phyloP scores from a whole-genome alignment of 2,329 filamentous ascomycete genomes.

The Nectriaceae sp. region DNA sequence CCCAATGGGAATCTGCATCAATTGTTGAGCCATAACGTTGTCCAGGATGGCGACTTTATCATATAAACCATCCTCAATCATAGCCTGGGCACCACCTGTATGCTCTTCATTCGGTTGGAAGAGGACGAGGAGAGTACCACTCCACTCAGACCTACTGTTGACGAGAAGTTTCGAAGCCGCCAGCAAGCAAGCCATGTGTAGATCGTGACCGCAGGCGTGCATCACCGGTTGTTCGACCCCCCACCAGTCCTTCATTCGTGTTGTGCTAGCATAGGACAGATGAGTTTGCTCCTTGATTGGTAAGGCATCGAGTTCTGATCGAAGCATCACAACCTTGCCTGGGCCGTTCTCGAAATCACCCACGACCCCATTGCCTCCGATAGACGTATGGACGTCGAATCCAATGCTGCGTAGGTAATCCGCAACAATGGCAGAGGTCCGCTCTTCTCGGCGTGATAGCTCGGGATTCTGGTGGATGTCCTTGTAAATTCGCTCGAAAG shows the following conservation, averaged over 20 bases:
- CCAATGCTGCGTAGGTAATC: conserved; percentile 37
- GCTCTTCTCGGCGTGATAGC: conserved; percentile 56
- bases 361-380: conserved; percentile 61
- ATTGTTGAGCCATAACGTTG: conserved; percentile 39
- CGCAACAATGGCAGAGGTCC: conserved; percentile 51
- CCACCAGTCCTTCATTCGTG: not conserved
- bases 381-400: conserved; percentile 37
- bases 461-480: conserved; percentile 61
- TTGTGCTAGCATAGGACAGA: conserved; percentile 53
- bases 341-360: conserved; percentile 57
- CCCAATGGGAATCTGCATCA: conserved; percentile 34
- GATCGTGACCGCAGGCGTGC: conserved; percentile 71
- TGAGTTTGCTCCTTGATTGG: conserved; percentile 58
- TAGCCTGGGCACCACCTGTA: conserved; percentile 55
- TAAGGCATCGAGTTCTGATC: conserved; percentile 64
- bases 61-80: conserved; percentile 41
- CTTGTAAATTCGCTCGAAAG: conserved; percentile 44
- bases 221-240: conserved; percentile 52
- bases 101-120: conserved; percentile 72
- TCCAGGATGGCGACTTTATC: conserved; percentile 33
- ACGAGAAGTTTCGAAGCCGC: conserved; percentile 55
- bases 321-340: conserved; percentile 57
- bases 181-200: conserved; percentile 62
- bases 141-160: conserved; percentile 50
- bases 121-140: conserved; percentile 61